Conservation (phyloP, 1,284 basidiomycete species). For the Heliocybe sulcata region DNA sequence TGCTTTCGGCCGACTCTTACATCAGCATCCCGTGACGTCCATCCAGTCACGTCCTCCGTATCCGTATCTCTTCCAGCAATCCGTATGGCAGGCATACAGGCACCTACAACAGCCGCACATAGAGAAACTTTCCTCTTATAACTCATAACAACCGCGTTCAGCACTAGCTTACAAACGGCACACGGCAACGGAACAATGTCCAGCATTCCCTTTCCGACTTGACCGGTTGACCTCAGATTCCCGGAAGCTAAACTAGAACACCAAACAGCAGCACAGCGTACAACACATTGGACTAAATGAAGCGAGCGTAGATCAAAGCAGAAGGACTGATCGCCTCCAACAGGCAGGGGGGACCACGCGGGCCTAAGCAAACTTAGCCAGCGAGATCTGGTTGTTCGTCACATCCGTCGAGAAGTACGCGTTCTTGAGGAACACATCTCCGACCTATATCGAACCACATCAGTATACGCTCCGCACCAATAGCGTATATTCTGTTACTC, state of each 20-base stretch:
- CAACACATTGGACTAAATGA: neutral
- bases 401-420: conserved; percentile 74
- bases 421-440: conserved; percentile 74
- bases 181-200: neutral
- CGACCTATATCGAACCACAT: conserved; percentile 30
- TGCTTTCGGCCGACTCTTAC: conserved; percentile 1
- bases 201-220: neutral
- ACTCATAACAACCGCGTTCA: neutral
- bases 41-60: no score
- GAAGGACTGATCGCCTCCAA: neutral
- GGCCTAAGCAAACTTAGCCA: conserved; percentile 35
- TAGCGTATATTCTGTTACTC: conserved; percentile 17
- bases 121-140: neutral
- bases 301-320: neutral
- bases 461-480: neutral
- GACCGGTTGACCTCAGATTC: neutral
- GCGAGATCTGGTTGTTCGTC: conserved; percentile 57
- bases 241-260: neutral
- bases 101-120: neutral
- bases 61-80: no score
- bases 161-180: neutral
- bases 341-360: neutral
- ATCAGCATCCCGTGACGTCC: no score
- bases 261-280: neutral
- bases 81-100: neutral